Base-by-base conservation (phyloP, 2,329 filamentous ascomycete genomes). In the Hypoxylon sp. region DNA sequence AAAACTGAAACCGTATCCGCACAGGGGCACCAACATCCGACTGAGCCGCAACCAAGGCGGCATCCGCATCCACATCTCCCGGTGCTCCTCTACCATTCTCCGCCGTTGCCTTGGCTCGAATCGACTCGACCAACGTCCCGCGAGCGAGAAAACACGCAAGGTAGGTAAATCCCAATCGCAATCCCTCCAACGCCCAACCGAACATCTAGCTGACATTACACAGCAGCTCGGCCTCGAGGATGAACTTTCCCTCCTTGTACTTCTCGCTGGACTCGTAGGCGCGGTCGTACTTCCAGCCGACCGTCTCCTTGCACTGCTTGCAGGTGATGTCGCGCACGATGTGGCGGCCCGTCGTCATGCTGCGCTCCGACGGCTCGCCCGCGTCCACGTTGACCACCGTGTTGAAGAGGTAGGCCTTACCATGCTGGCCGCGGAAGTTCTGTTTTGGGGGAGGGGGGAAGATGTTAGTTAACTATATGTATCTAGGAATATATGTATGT, bases 201-300 rank as follows among this genome's bases (percentile, higher is more conserved):
- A n/a, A n/a, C n/a, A 49, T 46, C 78, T 76, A 90, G 75, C 84
- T 87, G 67, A 98, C 94, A 73, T 89, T 90, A 80, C 92, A 95
- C 41, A 98, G 85, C 70, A 98, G 82, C 83, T 97, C 94, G 32
- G 92, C 93, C 84, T 98, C 95, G 63, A 99, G 86, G 66, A 99
- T 99, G 79, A 92, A 98, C 83, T 98, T 99, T 61, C 94, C 94
- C 85, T 99, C 96, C 84, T 99, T 99, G 83, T 99, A 99, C 82
- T 97, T 97, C 86, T 99, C 95, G 71, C 87, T 90, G 34, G 84
- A 81, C 83, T 99, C 96, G 79, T 92, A 98, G 1, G 96, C 96
- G 83, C 97, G 97, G 81, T 99, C 96, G 79, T 99, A 99, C 80
- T 97, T 98, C 96, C 96, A 99, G 36, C 96, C 96, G 58, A 99